Conservation (phyloP, 371 early-diverging fungal genomes). For the Pancytospora philotis region DNA sequence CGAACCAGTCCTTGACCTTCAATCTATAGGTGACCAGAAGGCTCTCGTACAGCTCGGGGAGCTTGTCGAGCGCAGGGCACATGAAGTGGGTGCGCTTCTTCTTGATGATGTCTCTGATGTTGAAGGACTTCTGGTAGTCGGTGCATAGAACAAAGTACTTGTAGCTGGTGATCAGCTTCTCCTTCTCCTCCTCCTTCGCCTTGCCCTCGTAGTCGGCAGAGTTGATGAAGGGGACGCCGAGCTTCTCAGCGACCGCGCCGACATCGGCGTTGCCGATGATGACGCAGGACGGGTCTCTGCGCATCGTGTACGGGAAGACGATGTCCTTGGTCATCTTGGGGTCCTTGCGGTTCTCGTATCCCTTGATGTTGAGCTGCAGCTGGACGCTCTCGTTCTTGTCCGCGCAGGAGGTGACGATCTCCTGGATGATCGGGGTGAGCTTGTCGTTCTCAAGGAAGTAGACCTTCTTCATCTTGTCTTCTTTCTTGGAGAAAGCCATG, state of each 20-base stretch:
- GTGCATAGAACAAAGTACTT: slow-evolving; percentile 94
- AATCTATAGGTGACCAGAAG: slow-evolving; percentile 93
- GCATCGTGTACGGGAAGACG: slow-evolving; percentile 76
- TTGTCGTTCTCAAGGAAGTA: slow-evolving; percentile 28
- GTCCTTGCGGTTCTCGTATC: slow-evolving; percentile 97
- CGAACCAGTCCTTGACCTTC: slow-evolving; percentile 93
- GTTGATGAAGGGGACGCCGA: slow-evolving; percentile 77
- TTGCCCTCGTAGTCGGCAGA: slow-evolving; percentile 88
- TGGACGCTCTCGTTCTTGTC: slow-evolving; percentile 72
- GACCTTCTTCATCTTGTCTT: slow-evolving; percentile 35
- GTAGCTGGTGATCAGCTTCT: slow-evolving; percentile 78
- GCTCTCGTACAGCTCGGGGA: slow-evolving; percentile 77
- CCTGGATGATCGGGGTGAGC: slow-evolving; percentile 19
- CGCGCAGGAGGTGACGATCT: slow-evolving; percentile 32
- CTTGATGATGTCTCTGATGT: slow-evolving; percentile 83
- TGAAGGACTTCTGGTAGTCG: slow-evolving; percentile 88
- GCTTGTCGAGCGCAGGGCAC: slow-evolving; percentile 78
- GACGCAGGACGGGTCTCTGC: slow-evolving; percentile 79
- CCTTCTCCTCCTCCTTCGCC: slow-evolving; percentile 97
- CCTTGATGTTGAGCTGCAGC: slow-evolving; percentile 91
- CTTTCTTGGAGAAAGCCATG: background rate
- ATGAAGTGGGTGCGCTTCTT: slow-evolving; percentile 92
- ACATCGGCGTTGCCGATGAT: slow-evolving; percentile 88
- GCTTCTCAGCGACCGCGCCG: slow-evolving; percentile 79
- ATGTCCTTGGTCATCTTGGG: slow-evolving; percentile 94